Conservation (phyloP, 495 filamentous ascomycete genomes). For the Sordaria brevicollis region DNA sequence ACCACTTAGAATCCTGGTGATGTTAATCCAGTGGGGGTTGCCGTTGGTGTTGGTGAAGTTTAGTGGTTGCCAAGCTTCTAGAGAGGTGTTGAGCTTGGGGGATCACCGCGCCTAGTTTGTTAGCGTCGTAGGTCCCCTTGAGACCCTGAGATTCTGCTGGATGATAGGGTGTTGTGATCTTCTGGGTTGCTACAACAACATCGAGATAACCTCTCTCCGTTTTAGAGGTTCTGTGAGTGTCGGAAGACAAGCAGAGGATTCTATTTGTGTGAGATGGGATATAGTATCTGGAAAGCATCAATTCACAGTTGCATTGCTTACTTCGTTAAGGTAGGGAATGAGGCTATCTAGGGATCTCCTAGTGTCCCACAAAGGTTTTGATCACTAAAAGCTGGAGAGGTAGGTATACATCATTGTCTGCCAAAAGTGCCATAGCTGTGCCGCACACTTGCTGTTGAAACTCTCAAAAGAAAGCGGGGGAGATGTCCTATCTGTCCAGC, state of each 20-base stretch:
- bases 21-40: background rate
- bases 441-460: background rate
- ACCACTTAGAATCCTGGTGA: background rate
- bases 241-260: too few species aligned
- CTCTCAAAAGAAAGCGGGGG: background rate
- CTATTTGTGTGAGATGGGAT: too few species aligned
- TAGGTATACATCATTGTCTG: background rate
- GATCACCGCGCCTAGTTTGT: background rate
- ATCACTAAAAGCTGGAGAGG: background rate
- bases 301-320: too few species aligned
- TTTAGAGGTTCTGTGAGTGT: too few species aligned
- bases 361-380: background rate
- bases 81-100: background rate
- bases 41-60: background rate
- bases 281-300: too few species aligned
- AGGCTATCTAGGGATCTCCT: background rate
- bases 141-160: too few species aligned
- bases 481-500: background rate
- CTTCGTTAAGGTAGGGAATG: too few species aligned
- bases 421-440: background rate
- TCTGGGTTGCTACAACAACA: too few species aligned
- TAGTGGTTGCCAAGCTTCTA: background rate
- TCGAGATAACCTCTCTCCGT: too few species aligned
- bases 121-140: background rate
- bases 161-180: too few species aligned